Evolutionary conservation across 148 eudicot species (phyloP), one percentile per base, ranked within the genome.

Genomic region (Vaccinium macrocarpon): DNA sequence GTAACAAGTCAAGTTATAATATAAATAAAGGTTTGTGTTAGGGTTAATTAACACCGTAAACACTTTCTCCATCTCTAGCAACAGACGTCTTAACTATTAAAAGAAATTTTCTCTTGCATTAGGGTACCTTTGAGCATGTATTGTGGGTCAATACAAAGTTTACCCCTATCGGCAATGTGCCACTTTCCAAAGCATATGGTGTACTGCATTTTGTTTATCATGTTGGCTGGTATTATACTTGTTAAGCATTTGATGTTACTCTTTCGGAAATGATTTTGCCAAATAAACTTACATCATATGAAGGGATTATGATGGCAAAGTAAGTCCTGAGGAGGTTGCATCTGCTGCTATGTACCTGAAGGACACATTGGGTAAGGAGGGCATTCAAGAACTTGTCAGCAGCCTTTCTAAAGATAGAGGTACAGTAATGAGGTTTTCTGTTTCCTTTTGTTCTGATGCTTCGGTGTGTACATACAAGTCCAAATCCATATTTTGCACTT

Each of bases 241-340:
- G 25, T 64, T 23, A 23, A 64, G 71, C 71, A 64, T 64, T 64
- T n/a, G 23, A 23, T 74, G 77, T 35, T 42, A 42, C 46, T 71
- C 38, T 71, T 6, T 32, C 0, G 23, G 52, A 42, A 74, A 74
- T 35, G 23, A 74, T 74, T 74, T 25, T 74, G 77, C 51, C 77
- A 35, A 74, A 18, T 42, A 74, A 74, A 35, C 77, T 42, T 74
- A 42, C 77, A 15, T 74, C n/a, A 15, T 80, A 23, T 87, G 81
- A 90, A 95, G 98, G 87, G 98, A 95, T 89, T 90, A 88, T 83
- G 96, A 93, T 82, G 98, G 98, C 68, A 95, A 93, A 91, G 96
- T 95, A 68, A 95, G 94, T 86, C 89, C 96, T 1, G 98, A 95
- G 87, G 98, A 93, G 89, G 95, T 95, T 66, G 94, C 91, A 87